Evolutionary conservation across 148 eudicot genomes (phyloP).

Genomic region (Hydrangea macrophylla): DNA sequence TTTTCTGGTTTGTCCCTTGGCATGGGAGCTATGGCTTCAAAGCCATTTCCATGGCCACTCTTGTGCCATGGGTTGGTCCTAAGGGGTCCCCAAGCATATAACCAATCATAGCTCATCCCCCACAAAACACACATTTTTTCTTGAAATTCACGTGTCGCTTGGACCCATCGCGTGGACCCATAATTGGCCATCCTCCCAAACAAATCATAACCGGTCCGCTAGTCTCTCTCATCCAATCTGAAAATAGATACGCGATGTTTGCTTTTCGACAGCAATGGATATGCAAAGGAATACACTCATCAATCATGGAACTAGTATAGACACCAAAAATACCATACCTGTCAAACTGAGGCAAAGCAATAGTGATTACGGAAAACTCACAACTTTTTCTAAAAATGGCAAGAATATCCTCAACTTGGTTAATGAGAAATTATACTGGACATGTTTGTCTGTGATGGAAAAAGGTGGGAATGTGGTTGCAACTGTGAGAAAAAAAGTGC

Average conservation of each 20-base stretch:
- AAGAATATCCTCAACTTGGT: conserved; percentile 19
- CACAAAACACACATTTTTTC: conserved; percentile 13
- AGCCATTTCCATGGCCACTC: conserved; percentile 11
- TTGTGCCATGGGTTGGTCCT: conserved; percentile 10
- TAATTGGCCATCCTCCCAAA: background rate
- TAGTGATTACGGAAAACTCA: background rate
- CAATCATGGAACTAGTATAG: background rate
- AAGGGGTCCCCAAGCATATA: conserved; percentile 33
- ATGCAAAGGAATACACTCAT: conserved; percentile 1
- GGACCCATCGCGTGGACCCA: conserved; percentile 50
- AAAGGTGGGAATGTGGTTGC: conserved; percentile 32
- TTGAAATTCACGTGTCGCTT: conserved; percentile 25
- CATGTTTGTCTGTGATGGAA: conserved; percentile 14
- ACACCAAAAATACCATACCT: background rate
- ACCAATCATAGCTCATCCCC: conserved; percentile 27
- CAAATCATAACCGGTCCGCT: conserved; percentile 13
- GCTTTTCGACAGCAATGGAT: conserved; percentile 16
- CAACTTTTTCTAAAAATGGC: conserved; percentile 19
- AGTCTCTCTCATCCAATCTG: conserved; percentile 31
- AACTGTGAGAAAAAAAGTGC: conserved; percentile 44
- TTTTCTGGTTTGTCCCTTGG: background rate
- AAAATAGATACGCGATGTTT: conserved; percentile 27
- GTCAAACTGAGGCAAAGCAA: conserved; percentile 5
- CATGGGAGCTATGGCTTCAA: conserved; percentile 20
- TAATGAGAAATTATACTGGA: conserved; percentile 16